Base-by-base conservation (phyloP, 768 basidiomycete species). In the Podaxis mareebaensis region DNA sequence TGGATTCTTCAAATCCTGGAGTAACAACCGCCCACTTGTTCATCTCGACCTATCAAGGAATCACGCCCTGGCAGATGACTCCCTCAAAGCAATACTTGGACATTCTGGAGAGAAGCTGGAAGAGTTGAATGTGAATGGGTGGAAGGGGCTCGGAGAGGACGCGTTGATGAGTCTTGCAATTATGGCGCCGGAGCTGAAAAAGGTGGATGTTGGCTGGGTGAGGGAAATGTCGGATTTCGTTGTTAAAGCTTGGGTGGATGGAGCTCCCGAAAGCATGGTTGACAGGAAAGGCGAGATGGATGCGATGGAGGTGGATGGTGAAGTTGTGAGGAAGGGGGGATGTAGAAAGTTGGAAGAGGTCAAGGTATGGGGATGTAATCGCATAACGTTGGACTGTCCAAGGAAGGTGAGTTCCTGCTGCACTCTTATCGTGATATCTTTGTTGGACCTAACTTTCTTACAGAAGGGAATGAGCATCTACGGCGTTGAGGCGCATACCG, bases 141-240 rank as follows among this genome's bases (percentile, higher is more conserved):
- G 91, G 86, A 89, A 89, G 70, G 83, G 82, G 3, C 79, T 85
- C 0, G 79, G 81, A 0, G 77, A 81, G 38, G 84, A 84, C 12
- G 74, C 76, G 22, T 57, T 84, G 57, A 68, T 66, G 33, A 63
- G 62, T 62, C 69, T 83, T 26, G 77, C 73, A 40, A 10, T 78
- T 74, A 60, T 68, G 13, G 75, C 71, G 15, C 70, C 67, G 2
- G 75, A 80, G 39, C 65, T 96, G 70, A 75, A 72, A 67, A 81
- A 77, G 70, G 65, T 98, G 44, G 92, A 99, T 70, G 74, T 95
- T 2, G 90, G 95, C 1, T 99, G 91, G 85, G 95, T 95, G 68
- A 78, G 96, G 53, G 82, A 84, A 22, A 81, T 92, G 44, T 90
- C 95, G 63, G 91, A 99, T 74, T 95, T 91, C 69, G 80, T 90